Percentiles rank a stretch among this genome's conserved stretches.
Evolutionary conservation across 1,284 basidiomycete species (phyloP).

Genomic region (Sporisorium exsertum): DNA sequence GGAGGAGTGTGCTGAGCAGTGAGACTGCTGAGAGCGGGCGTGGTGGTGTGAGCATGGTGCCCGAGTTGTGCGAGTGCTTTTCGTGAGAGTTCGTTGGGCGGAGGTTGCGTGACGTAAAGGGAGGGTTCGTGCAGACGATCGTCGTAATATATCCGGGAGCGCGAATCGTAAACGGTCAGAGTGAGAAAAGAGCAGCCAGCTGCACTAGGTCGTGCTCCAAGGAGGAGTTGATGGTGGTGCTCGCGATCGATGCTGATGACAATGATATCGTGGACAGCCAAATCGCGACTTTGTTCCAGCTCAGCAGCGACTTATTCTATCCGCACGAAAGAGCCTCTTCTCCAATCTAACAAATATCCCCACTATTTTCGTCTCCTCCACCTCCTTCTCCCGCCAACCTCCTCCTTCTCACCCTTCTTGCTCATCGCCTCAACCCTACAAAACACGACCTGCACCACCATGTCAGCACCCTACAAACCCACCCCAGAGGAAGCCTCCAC

Average conservation of each 20-base stretch:
- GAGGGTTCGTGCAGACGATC: too few relatives aligned
- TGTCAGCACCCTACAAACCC: conserved; percentile 35
- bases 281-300: conserved; percentile 10
- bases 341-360: background rate
- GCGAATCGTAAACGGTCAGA: too few relatives aligned
- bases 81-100: background rate
- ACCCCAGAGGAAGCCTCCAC: conserved; percentile 17
- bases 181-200: conserved; percentile 14
- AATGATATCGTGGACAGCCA: background rate
- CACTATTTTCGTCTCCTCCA: background rate
- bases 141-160: too few relatives aligned
- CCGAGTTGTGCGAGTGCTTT: background rate
- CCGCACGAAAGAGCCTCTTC: conserved; percentile 11
- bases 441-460: background rate
- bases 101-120: background rate
- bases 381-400: background rate
- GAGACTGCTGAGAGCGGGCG: background rate
- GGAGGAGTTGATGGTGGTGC: background rate
- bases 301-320: conserved; percentile 3
- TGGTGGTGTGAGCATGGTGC: conserved; percentile 3
- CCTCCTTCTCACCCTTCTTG: background rate
- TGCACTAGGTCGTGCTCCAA: background rate
- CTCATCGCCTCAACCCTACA: conserved; percentile 4
- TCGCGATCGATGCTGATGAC: background rate
- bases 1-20: conserved; percentile 4